Conservation (phyloP, 2,329 filamentous ascomycete genomes). For the Calonectria montana region DNA sequence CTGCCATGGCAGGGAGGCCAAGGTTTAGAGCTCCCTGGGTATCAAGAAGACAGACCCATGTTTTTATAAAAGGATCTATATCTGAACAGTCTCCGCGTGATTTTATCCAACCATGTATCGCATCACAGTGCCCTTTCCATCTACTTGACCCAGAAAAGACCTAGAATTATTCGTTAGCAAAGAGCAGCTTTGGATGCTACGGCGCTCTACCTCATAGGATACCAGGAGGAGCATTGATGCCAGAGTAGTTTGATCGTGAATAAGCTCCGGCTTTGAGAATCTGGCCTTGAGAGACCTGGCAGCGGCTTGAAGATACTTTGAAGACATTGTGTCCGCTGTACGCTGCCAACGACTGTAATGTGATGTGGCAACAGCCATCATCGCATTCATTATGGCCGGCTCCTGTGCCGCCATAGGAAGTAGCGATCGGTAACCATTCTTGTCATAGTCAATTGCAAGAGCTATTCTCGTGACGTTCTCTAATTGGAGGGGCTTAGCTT, state of each 20-base stretch:
- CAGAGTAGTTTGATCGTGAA: slow-evolving; percentile 6
- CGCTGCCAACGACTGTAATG: slow-evolving; percentile 25
- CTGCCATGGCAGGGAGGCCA: slow-evolving; percentile 8
- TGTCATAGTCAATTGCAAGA: slow-evolving; percentile 15
- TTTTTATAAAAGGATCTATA: slow-evolving; percentile 20
- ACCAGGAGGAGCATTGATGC: slow-evolving; percentile 19
- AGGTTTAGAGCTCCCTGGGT: slow-evolving; percentile 20
- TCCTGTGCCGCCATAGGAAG: slow-evolving; percentile 8
- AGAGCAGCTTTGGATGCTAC: accelerated
- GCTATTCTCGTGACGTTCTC: slow-evolving; percentile 16
- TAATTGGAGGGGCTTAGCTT: background rate
- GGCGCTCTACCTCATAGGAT: slow-evolving; percentile 16
- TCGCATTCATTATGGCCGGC: slow-evolving; percentile 12
- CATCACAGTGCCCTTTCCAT: slow-evolving; percentile 22
- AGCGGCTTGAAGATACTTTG: slow-evolving; percentile 11
- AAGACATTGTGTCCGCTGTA: slow-evolving; percentile 5
- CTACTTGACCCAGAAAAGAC: slow-evolving; percentile 23
- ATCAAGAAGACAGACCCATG: slow-evolving; percentile 26
- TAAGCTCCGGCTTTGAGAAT: slow-evolving; percentile 10
- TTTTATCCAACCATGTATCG: slow-evolving; percentile 22
- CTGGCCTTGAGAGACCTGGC: background rate
- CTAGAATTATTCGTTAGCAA: background rate
- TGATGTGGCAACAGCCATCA: slow-evolving; percentile 15
- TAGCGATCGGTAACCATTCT: slow-evolving; percentile 9
- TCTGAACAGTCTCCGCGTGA: slow-evolving; percentile 14